These are phyloP conservation scores for bread wheat (Triticum aestivum) DNA, from an alignment of 176 grass and related monocot genomes.

Conservation along the genomic window DNA sequence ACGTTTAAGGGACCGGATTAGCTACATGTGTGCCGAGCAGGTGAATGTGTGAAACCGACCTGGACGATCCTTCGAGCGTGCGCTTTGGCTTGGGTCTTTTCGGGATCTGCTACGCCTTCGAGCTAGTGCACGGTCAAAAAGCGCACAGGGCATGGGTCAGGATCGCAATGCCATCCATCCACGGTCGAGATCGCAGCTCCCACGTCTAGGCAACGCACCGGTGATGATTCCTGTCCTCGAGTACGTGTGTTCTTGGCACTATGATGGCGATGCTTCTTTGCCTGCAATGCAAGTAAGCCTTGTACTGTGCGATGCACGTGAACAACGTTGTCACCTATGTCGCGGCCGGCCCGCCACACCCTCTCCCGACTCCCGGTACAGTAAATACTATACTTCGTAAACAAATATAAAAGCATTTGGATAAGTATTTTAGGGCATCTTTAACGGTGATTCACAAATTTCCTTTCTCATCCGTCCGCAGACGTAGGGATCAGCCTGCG, in stretches of 20 bases:
- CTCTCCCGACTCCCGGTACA: neutral
- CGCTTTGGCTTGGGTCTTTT: neutral
- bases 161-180: neutral
- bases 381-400: too few species aligned
- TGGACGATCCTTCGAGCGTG: neutral
- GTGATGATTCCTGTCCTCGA: slow-evolving; percentile 25
- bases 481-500: too few species aligned
- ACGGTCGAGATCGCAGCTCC: slow-evolving; percentile 9
- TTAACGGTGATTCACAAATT: too few species aligned
- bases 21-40: too few species aligned
- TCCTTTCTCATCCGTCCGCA: too few species aligned
- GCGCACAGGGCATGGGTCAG: slow-evolving; percentile 1
- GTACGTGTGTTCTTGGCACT: neutral
- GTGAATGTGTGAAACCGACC: too few species aligned
- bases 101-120: neutral
- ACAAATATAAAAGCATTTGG: too few species aligned
- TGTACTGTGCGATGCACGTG: neutral
- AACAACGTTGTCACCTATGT: neutral
- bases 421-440: too few species aligned
- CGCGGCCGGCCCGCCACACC: neutral
- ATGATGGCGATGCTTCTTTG: slow-evolving; percentile 31
- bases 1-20: too few species aligned
- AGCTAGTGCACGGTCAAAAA: slow-evolving; percentile 34
- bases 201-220: neutral
- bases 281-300: slow-evolving; percentile 8